Conservation (phyloP, 129 eudicot species). For the Lactuca saligna region DNA sequence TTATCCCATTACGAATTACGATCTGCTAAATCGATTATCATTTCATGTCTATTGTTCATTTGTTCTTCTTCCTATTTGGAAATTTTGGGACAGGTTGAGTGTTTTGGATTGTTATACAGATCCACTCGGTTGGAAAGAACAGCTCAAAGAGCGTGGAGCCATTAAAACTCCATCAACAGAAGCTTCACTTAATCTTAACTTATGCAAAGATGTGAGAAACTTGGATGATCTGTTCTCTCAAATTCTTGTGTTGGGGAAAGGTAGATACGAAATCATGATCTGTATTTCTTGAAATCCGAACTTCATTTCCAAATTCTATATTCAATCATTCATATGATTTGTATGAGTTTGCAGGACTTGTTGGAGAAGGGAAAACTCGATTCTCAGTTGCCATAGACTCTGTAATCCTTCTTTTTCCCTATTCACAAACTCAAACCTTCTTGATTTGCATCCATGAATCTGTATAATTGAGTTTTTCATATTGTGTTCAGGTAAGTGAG, state of each 20-base stretch:
- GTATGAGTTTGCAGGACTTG: constrained; percentile 51
- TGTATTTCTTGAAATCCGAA: background rate
- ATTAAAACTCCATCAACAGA: constrained; percentile 36
- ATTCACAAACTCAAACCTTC: background rate
- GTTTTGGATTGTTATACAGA: constrained; percentile 90
- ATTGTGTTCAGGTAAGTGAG: constrained; percentile 63
- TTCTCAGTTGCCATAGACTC: constrained; percentile 88
- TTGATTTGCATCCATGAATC: background rate
- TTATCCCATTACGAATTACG: background rate
- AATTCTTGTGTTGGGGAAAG: constrained; percentile 66
- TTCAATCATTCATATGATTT: constrained; percentile 9
- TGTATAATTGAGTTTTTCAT: background rate
- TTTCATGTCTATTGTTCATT: constrained; percentile 4
- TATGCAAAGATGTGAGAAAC: constrained; percentile 74
- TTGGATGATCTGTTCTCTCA: constrained; percentile 53
- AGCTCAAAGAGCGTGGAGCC: constrained; percentile 57
- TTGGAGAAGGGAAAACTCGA: constrained; percentile 66
- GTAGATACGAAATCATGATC: constrained; percentile 29
- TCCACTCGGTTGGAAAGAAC: constrained; percentile 94
- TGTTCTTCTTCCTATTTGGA: constrained; percentile 2
- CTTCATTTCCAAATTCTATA: background rate
- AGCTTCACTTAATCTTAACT: constrained; percentile 35
- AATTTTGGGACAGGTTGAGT: constrained; percentile 53
- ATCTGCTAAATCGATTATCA: background rate
- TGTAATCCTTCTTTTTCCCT: constrained; percentile 35